Evolutionary conservation across 2,329 filamentous ascomycete species (phyloP).

Genomic region (Pseudogymnoascus sp.): DNA sequence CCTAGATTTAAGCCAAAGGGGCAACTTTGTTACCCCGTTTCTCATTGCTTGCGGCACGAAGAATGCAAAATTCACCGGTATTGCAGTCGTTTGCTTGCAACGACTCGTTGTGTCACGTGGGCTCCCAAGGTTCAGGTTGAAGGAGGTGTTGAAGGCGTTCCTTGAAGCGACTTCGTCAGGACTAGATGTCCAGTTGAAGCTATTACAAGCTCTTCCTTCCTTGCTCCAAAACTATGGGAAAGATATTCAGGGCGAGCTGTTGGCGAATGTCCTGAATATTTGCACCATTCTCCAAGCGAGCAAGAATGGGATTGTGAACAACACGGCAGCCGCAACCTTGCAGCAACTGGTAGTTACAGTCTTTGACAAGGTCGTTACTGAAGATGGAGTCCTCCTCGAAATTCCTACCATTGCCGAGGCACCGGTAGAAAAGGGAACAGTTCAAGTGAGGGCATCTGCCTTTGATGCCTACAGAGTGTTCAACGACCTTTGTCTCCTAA

Average conservation of each 20-base stretch:
- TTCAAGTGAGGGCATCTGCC: conserved; percentile 66
- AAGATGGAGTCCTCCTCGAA: conserved; percentile 58
- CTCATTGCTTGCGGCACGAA: conserved; percentile 85
- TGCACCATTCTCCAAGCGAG: conserved; percentile 86
- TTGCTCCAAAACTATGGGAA: conserved; percentile 82
- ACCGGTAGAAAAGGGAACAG: conserved; percentile 54
- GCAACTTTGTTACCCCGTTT: conserved; percentile 87
- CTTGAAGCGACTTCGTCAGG: conserved; percentile 74
- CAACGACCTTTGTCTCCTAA: conserved; percentile 80
- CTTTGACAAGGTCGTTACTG: conserved; percentile 80
- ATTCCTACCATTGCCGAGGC: conserved; percentile 59
- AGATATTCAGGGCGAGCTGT: conserved; percentile 71
- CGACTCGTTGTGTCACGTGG: conserved; percentile 76
- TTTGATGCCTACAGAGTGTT: conserved; percentile 82
- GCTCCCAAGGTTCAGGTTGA: conserved; percentile 69
- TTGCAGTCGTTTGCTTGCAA: conserved; percentile 82
- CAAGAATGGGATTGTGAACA: conserved; percentile 89
- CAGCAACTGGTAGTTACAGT: conserved; percentile 89
- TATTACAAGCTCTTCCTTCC: conserved; percentile 83
- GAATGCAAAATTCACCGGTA: conserved; percentile 82
- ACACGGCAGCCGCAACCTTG: conserved; percentile 91
- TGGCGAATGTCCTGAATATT: conserved; percentile 78
- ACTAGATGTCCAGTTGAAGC: conserved; percentile 90
- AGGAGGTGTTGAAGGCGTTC: conserved; percentile 81
- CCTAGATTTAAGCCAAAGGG: conserved; percentile 71